Evolutionary conservation across 169 alveolate genomes (phyloP), one percentile per base, ranked within the genome.

Genomic region (Plasmodium relictum): DNA sequence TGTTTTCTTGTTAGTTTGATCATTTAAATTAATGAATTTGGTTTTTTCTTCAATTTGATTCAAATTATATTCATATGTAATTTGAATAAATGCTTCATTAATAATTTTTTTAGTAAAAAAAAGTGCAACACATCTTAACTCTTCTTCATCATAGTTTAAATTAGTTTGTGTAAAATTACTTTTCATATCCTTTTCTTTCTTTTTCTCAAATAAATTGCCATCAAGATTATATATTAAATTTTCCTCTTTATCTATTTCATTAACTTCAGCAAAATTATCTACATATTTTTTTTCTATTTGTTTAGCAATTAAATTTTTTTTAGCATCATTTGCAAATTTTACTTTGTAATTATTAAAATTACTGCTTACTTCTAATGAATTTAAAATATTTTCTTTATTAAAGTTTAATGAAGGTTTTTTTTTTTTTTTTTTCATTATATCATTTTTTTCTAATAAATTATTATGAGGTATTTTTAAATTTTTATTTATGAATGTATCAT

Each of bases 81-180:
- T 65, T 69, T 78, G 89, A 26, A 78, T 65, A 31, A 69, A 39
- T 31, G 89, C 89, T 78, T 63, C 59, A 22, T 78, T 45, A 14
- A 78, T 10, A 65, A 78, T 78, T 65, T 78, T 52, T 48, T 78
- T 78, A 10, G 89, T 3, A 9, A 63, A 45, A 78, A 42, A 63
- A 63, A 58, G 41, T 61, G 89, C 52, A 48, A 63, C 62, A 0
- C 3, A 10, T 4, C 24, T 48, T 52, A 78, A n/a, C 16, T 78
- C 78, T 14, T 78, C 71, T 42, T 63, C 26, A 45, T 78, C 71
- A 58, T 78, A 78, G 16, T 16, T 61, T 16, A 39, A n/a, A 26
- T 41, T 44, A 14, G 89, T 78, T 78, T 78, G 89, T 18, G 80
- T 78, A 24, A 9, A 42, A 16, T 2, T 37, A 31, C 3, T 44